Conservation (phyloP, 2,329 filamentous ascomycete species). For the Paecilomyces dactylethromorphus region DNA sequence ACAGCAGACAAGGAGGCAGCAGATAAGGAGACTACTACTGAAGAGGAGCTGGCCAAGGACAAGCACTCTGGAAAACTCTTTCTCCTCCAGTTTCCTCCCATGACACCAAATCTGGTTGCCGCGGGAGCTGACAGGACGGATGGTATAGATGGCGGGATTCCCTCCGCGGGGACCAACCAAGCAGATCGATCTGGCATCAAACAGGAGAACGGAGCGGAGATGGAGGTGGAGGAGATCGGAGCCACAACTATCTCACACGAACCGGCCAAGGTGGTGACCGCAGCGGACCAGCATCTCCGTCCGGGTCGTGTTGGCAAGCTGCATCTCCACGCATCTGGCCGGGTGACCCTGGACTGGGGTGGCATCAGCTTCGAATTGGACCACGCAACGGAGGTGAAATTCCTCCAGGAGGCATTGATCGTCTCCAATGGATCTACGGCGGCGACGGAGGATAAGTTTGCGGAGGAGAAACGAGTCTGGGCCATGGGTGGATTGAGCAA, state of each 20-base stretch:
- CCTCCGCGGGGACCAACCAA: conserved; percentile 1
- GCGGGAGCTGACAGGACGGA: conserved; percentile 19
- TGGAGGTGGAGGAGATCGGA: conserved; percentile 18
- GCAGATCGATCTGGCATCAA: conserved; percentile 16
- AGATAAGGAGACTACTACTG: conserved; percentile 10
- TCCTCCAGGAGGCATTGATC: conserved; percentile 55
- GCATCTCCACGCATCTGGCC: conserved; percentile 55
- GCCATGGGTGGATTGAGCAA: conserved; percentile 58
- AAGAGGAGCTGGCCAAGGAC: conserved; percentile 26
- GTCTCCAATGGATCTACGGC: conserved; percentile 21
- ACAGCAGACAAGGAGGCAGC: conserved; percentile 6
- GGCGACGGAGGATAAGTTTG: conserved; percentile 18
- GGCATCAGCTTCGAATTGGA: conserved; percentile 53
- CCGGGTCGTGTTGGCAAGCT: conserved; percentile 55
- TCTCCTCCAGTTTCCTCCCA: conserved; percentile 58
- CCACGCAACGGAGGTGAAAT: conserved; percentile 50
- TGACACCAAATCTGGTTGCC: conserved; percentile 50
- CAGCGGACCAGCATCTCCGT: conserved; percentile 37
- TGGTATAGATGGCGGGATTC: conserved; percentile 1
- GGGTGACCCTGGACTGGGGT: conserved; percentile 57
- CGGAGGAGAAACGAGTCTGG: conserved; percentile 40
- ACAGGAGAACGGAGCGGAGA: conserved; percentile 22
- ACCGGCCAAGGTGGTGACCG: conserved; percentile 30
- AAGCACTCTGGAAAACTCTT: conserved; percentile 51
- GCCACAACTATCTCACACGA: conserved; percentile 6